Percentiles rank a stretch among this genome's conserved stretches.
Evolutionary conservation across 257 asterid species (phyloP).

Genomic region (Nicotiana otophora): DNA sequence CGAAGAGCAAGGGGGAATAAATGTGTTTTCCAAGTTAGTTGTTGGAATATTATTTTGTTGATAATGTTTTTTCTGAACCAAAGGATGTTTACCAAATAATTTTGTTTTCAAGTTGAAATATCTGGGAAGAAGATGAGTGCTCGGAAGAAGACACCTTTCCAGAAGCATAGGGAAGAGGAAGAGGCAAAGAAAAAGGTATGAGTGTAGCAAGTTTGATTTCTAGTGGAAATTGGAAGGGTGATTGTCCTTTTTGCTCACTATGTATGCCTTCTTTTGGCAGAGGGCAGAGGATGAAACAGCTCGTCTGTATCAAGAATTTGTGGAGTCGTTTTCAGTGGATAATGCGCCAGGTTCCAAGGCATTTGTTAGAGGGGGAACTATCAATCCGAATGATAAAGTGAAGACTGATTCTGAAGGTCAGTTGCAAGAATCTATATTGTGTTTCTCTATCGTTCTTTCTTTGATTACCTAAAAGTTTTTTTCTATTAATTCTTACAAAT

Average conservation of each 20-base stretch:
- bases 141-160: slow-evolving; percentile 88
- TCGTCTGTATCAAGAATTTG: slow-evolving; percentile 70
- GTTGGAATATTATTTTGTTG: not conserved
- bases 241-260: not conserved
- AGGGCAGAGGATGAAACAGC: slow-evolving; percentile 93
- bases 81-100: not conserved
- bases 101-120: slow-evolving; percentile 17
- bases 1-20: not conserved
- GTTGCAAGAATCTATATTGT: slow-evolving; percentile 25
- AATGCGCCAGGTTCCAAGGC: slow-evolving; percentile 76
- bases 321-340: slow-evolving; percentile 77
- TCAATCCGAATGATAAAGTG: slow-evolving; percentile 68
- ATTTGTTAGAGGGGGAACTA: slow-evolving; percentile 80
- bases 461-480: not conserved
- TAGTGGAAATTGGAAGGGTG: not conserved
- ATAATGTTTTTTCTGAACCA: not conserved
- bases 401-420: slow-evolving; percentile 66
- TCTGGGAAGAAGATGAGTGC: slow-evolving; percentile 56
- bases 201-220: not conserved
- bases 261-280: slow-evolving; percentile 29
- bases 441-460: not conserved
- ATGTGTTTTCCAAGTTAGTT: not conserved
- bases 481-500: slow-evolving; percentile 19
- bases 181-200: slow-evolving; percentile 81
- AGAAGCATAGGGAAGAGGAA: slow-evolving; percentile 95